phyloP scores from a whole-genome alignment of 805 yeast genomes.

The Maudiozyma barnettii region DNA sequence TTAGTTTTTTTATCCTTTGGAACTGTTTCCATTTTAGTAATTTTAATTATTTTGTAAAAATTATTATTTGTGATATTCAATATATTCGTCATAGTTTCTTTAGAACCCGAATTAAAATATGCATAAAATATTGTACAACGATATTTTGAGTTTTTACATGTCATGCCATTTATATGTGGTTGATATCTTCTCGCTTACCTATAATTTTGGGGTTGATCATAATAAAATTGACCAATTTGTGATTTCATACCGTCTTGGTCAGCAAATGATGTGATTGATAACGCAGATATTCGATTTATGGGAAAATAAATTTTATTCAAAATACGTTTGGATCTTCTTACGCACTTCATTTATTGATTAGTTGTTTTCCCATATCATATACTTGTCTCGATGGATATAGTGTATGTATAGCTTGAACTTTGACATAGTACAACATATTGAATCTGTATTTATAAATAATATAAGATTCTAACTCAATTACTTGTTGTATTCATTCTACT shows the following conservation, averaged over 20 bases:
- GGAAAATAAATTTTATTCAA: too few relatives aligned
- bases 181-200: too few relatives aligned
- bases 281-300: background rate
- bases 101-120: too few relatives aligned
- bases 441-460: constrained; percentile 8
- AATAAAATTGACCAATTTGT: background rate
- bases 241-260: background rate
- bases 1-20: too few relatives aligned
- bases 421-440: background rate
- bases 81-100: too few relatives aligned
- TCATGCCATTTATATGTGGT: too few relatives aligned
- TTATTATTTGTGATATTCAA: too few relatives aligned
- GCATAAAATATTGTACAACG: too few relatives aligned
- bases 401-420: constrained; percentile 1
- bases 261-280: background rate
- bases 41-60: too few relatives aligned
- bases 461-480: constrained; percentile 9
- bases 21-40: too few relatives aligned
- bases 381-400: constrained; percentile 5
- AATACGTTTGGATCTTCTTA: constrained; percentile 1
- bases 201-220: too few relatives aligned
- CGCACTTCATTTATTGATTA: constrained; percentile 1
- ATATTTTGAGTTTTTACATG: too few relatives aligned
- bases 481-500: constrained; percentile 7
- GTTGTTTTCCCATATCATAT: background rate